Conservation (phyloP, 257 asterid genomes). For the Fraxinus anomala region DNA sequence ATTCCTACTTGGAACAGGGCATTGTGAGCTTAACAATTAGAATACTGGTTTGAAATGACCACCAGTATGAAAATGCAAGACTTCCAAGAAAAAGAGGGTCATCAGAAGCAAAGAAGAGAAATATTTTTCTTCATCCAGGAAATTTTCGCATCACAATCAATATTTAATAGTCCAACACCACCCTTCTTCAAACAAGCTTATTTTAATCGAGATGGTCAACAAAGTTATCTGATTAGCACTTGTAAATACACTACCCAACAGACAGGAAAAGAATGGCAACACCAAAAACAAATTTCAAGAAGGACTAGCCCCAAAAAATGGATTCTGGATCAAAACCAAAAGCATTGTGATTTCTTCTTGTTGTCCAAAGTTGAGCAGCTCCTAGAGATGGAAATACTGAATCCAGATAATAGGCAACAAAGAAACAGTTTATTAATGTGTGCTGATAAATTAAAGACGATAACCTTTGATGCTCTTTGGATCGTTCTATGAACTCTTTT, state of each 20-base stretch:
- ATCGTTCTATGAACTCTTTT: constrained; percentile 82
- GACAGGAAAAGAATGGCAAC: background rate
- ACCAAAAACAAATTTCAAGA: background rate
- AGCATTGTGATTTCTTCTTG: background rate
- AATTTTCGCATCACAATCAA: background rate
- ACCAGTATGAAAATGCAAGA: background rate
- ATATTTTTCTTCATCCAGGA: background rate
- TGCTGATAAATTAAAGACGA: background rate
- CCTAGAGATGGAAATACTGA: background rate
- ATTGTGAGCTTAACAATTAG: background rate
- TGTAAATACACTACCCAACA: background rate
- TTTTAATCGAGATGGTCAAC: background rate
- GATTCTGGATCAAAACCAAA: background rate
- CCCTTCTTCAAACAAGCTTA: background rate
- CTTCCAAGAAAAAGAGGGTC: background rate
- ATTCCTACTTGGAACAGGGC: background rate
- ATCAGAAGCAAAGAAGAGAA: background rate
- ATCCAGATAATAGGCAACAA: background rate
- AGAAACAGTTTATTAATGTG: background rate
- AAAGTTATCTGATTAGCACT: background rate
- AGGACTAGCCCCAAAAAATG: background rate
- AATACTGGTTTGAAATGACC: background rate
- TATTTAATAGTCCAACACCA: background rate
- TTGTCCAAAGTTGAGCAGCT: background rate
- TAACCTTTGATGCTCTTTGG: constrained; percentile 75